Evolutionary conservation across 1,284 basidiomycete species (phyloP), one percentile per base, ranked within the genome.

Genomic region (Apiotrichum brassicae): DNA sequence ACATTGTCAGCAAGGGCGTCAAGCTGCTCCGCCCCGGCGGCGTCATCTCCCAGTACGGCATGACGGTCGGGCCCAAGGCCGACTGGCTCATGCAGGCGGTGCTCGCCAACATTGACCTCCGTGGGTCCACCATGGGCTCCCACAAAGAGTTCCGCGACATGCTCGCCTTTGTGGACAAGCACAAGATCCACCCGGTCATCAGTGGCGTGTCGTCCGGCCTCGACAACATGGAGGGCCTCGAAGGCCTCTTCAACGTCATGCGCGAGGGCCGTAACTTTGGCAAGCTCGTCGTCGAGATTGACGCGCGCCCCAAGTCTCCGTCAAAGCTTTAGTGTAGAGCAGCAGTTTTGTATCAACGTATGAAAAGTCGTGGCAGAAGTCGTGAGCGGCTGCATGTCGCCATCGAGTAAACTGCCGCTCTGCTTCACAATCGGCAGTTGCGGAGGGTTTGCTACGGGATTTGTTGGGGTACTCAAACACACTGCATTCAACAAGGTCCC

Each of bases 41-140:
- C 28, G 54, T 56, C 20, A 56, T 56, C 37, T 22, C 43, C 12
- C 54, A 56, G 47, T 56, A 56, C 37, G 54, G 54, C 40, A 56
- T 56, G 54, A 56, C 54, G 9, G 46, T 52, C 40, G 32, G 43
- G 3, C 54, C 50, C 47, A 56, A 56, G 54, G 51, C 51, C 49
- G 54, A 56, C 22, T 56, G 54, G 54, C 23, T 39, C 25, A 56
- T 56, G 54, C 34, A 34, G 30, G 54, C 54, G 14, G 54, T 56
- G 12, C 54, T 56, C 25, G 47, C 47, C 50, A 56, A 56, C 41
- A 34, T 56, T 23, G 54, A 56, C 32, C 54, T 56, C 22, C 36
- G 42, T 18, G 54, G 54, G 7, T 25, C 22, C 30, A 56, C 54
- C 16, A 56, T 56, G 54, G 54, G 54, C 24, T 43, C 39, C 24